Evolutionary conservation across 495 filamentous ascomycete species (phyloP).

Genomic region (Aspergillus bridgeri): DNA sequence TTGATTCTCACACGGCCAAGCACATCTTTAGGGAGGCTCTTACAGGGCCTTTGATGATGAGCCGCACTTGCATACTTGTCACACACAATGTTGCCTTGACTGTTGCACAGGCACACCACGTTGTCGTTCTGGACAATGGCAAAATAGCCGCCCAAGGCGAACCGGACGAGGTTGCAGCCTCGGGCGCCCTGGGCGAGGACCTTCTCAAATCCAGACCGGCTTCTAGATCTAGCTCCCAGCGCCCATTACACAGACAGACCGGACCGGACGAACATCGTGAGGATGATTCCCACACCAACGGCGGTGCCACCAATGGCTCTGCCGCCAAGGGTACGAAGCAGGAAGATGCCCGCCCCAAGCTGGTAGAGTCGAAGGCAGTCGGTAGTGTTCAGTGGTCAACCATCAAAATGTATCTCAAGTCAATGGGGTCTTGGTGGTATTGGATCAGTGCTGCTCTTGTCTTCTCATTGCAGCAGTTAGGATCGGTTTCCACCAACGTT

Average conservation of each 20-base stretch:
- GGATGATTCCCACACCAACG: slow-evolving; percentile 18
- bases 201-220: slow-evolving; percentile 65
- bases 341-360: slow-evolving; percentile 49
- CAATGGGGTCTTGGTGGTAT: slow-evolving; percentile 95
- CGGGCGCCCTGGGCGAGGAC: slow-evolving; percentile 84
- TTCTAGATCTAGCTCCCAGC: slow-evolving; percentile 61
- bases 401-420: slow-evolving; percentile 73
- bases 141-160: slow-evolving; percentile 72
- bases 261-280: slow-evolving; percentile 34
- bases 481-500: slow-evolving; percentile 78
- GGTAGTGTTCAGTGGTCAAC: slow-evolving; percentile 86
- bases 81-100: slow-evolving; percentile 90
- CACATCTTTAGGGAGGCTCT: slow-evolving; percentile 96
- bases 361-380: slow-evolving; percentile 70
- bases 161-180: slow-evolving; percentile 70
- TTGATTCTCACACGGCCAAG: slow-evolving; percentile 98
- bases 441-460: slow-evolving; percentile 72
- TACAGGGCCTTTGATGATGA: slow-evolving; percentile 82
- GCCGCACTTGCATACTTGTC: slow-evolving; percentile 91
- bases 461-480: slow-evolving; percentile 78
- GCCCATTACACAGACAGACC: slow-evolving; percentile 73
- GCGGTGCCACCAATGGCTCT: slow-evolving; percentile 36
- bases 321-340: slow-evolving; percentile 37
- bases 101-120: slow-evolving; percentile 70
- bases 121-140: slow-evolving; percentile 86